Conservation (phyloP, 371 early-diverging fungal species). For the Mucor plumbeus region DNA sequence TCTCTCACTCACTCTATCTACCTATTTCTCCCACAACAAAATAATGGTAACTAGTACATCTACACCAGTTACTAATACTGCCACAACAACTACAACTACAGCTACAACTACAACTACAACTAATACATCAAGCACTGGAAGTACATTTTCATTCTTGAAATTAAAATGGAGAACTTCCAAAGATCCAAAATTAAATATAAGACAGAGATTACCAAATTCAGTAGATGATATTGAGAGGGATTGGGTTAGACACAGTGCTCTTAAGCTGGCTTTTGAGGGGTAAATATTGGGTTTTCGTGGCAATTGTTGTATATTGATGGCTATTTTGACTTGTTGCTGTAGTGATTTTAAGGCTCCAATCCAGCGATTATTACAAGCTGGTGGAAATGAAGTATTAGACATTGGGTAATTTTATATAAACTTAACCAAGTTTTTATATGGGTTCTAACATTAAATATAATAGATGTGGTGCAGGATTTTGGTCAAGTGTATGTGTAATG, state of each 20-base stretch:
- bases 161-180: slow-evolving; percentile 34
- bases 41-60: background rate
- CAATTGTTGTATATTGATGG: background rate
- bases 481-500: slow-evolving; percentile 41
- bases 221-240: slow-evolving; percentile 47
- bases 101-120: background rate
- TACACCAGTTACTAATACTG: background rate
- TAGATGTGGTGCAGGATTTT: slow-evolving; percentile 48
- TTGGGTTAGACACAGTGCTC: slow-evolving; percentile 48
- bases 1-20: no score
- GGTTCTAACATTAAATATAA: background rate
- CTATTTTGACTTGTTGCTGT: background rate
- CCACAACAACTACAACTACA: background rate
- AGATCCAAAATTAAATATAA: slow-evolving; percentile 26
- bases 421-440: background rate
- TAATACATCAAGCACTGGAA: slow-evolving; percentile 1
- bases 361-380: slow-evolving; percentile 39
- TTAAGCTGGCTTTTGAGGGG: slow-evolving; percentile 50
- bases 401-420: slow-evolving; percentile 36
- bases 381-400: slow-evolving; percentile 51
- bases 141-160: slow-evolving; percentile 25
- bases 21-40: background rate
- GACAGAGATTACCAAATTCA: slow-evolving; percentile 26
- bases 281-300: slow-evolving; percentile 6
- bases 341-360: slow-evolving; percentile 52